Conservation (phyloP, 805 yeast species). For the Ogataea ramenticola region DNA sequence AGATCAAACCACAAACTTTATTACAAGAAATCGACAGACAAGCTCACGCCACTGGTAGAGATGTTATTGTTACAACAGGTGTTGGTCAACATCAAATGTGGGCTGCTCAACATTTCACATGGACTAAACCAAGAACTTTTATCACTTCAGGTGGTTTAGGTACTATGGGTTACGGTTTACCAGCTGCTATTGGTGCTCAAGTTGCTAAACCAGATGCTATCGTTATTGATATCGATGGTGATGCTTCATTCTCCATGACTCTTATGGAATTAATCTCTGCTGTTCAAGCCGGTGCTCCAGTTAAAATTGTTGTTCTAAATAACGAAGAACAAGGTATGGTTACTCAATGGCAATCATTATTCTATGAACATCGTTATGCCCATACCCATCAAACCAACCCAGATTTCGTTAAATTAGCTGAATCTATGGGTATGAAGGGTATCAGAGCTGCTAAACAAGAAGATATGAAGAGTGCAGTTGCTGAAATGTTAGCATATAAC, state of each 20-base stretch:
- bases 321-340: conserved; percentile 99
- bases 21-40: conserved; percentile 71
- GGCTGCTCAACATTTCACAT: conserved; percentile 97
- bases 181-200: conserved; percentile 98
- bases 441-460: conserved; percentile 64
- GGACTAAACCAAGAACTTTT: conserved; percentile 88
- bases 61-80: conserved; percentile 91
- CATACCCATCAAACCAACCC: conserved; percentile 97
- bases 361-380: conserved; percentile 95
- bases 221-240: conserved; percentile 97
- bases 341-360: conserved; percentile 97
- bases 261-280: conserved; percentile 89
- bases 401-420: conserved; percentile 86
- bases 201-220: conserved; percentile 90
- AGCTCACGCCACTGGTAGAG: conserved; percentile 54
- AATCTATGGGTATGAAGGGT: conserved; percentile 88
- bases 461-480: conserved; percentile 50
- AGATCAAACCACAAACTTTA: conserved; percentile 90
- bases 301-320: conserved; percentile 82
- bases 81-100: conserved; percentile 99
- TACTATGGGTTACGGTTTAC: conserved; percentile 97
- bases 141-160: conserved; percentile 99
- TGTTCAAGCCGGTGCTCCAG: conserved; percentile 87
- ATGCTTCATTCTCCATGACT: conserved; percentile 98
- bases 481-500: conserved; percentile 62